A percentile compares a stretch with the other conserved stretches of the same genome.
phyloP scores from a whole-genome alignment of 768 basidiomycete genomes.

The Dacryopinax primogenitus region DNA sequence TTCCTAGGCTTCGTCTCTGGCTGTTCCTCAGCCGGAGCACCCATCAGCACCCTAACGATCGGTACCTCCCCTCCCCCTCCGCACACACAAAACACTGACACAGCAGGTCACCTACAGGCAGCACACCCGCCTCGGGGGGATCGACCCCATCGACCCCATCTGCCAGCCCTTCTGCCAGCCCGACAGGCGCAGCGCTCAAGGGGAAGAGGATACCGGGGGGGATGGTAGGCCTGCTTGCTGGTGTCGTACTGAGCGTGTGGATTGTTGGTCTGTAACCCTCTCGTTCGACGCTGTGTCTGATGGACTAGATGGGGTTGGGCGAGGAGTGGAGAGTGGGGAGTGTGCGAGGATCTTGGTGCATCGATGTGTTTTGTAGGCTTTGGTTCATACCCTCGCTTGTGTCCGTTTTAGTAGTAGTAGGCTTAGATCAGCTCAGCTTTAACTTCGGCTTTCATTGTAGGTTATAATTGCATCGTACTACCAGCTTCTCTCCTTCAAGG shows the following conservation, averaged over 20 bases:
- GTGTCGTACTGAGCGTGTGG: background rate
- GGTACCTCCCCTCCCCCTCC: background rate
- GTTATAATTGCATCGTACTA: too few relatives aligned
- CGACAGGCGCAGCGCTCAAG: background rate
- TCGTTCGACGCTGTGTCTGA: too few relatives aligned
- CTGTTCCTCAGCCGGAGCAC: background rate
- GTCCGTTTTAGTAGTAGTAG: too few relatives aligned
- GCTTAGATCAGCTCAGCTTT: too few relatives aligned
- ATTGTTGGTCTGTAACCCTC: background rate
- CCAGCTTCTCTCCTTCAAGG: too few relatives aligned
- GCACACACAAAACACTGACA: too few relatives aligned
- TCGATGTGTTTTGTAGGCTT: too few relatives aligned
- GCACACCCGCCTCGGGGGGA: background rate
- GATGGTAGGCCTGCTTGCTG: background rate
- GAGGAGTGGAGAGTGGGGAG: background rate
- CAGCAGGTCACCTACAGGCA: background rate
- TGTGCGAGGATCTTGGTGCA: too few relatives aligned
- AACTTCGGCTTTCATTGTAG: too few relatives aligned
- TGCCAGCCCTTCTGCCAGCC: background rate
- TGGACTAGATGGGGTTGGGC: too few relatives aligned
- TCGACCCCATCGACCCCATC: background rate
- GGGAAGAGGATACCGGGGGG: background rate
- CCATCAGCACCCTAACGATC: background rate
- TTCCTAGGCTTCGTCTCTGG: constrained; percentile 6
- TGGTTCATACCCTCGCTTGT: too few relatives aligned